Base-by-base conservation (phyloP, 2,329 filamentous ascomycete genomes). In the Trichoderma semiorbis region DNA sequence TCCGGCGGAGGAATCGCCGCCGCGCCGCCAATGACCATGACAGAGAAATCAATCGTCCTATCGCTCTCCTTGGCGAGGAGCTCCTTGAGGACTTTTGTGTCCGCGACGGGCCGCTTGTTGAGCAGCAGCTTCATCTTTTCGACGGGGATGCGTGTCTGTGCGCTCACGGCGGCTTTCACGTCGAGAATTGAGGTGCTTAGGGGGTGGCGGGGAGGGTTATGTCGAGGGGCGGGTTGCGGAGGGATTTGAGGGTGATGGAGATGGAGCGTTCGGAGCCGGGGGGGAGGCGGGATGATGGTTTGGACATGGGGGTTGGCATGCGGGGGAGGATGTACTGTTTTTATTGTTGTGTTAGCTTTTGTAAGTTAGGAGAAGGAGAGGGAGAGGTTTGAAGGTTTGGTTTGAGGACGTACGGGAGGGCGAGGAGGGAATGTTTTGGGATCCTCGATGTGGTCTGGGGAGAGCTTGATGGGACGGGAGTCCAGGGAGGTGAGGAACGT, bases 391-490 rank as follows among this genome's bases (percentile, higher is more conserved):
- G 58, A 55, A 2, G 14, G 32, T n/a, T 34, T n/a, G n/a, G n/a
- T n/a, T n/a, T 18, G 16, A 34, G 8, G 32, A 75, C 78, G 43
- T 88, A 98, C 95, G 18, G 94, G 92, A 75, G 90, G 87, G 74
- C 92, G 90, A 30, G 92, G 85, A 28, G 93, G 92, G 80, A 95
- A 95, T 75, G 87, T 89, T 77, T 90, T 91, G 64, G 93, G 90
- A 79, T 98, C 93, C 82, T 95, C 93, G 81, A 97, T 91, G 89
- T 98, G 92, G 81, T 98, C 94, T 75, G 93, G 86, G n/a, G 92
- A 90, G 74, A 98, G 88, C 85, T 95, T 97, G 77, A 90, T 82
- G 8, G 94, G 92, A 64, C 91, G 90, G 73, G 90, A 88, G 82
- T 97, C 94, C 74, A 98, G 89, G 26, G 90, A 88, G 67, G 90